Evolutionary conservation across 2,329 filamentous ascomycete genomes (phyloP), one percentile per base, ranked within the genome.

Genomic region (Teratosphaeria gauchensis): DNA sequence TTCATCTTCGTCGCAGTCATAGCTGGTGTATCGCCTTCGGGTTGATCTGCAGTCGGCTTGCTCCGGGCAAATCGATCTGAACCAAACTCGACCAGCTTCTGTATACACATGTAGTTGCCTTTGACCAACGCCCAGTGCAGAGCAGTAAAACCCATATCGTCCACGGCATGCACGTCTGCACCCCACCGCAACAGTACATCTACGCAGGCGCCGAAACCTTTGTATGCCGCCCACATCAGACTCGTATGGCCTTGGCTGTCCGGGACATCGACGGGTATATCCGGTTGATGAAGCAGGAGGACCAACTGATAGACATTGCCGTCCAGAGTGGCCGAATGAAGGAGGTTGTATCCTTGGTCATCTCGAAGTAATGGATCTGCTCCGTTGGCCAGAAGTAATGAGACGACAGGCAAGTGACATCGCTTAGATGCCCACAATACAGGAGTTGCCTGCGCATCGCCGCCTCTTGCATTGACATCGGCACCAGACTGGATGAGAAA

Each of bases 141-240:
- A 3, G 94, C 91, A 0, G 92, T 96, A 72, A 97, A 94, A 31
- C 92, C 92, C 66, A 92, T 88, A 71, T 96, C 91, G 68, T 99
- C 94, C 32, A 82, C 85, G 35, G 90, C 87, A 73, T 95, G 90
- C 8, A 96, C 90, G 71, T 91, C 94, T 42, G 94, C 94, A 56
- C 94, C 95, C 91, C 94, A 99, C 66, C 91, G 85, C 60, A 99
- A 77, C 64, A 96, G 92, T 51, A 97, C 74, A 71, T 97, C 94
- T 54, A 97, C 92, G 67, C 90, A 95, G 53, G 88, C 86, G 0
- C 92, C 90, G 71, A 87, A 96, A 38, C 95, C 94, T 75, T 99
- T 99, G 78, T 99, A 99, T 16, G 92, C 92, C 19, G 94, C 90
- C 94, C 94, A 99, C 94, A 99, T 99, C 61, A 99, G 80, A 61